phyloP scores from a whole-genome alignment of 108 stramenopile species.

The Cyclotella atomus region DNA sequence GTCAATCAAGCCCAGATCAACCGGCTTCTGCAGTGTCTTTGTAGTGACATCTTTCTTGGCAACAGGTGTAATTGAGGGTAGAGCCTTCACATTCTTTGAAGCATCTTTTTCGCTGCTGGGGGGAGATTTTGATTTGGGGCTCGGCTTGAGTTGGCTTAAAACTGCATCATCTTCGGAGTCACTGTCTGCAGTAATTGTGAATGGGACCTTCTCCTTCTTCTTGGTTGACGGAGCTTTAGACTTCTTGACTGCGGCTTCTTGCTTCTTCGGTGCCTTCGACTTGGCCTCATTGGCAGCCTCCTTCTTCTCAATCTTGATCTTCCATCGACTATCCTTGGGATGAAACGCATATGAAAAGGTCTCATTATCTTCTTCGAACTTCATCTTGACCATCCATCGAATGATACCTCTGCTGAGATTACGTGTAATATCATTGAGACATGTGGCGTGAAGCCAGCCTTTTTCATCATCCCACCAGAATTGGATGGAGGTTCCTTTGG shows the following conservation, averaged over 20 bases:
- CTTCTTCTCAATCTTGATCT: constrained; percentile 1
- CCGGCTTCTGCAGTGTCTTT: neutral
- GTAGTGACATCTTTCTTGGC: neutral
- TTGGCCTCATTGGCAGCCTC: neutral
- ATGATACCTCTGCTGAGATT: neutral
- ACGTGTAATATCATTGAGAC: neutral
- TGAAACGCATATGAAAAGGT: neutral
- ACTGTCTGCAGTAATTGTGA: neutral
- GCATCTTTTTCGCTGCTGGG: neutral
- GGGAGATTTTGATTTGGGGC: neutral
- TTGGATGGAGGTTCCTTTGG: neutral
- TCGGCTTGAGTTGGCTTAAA: neutral
- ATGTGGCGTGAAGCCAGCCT: constrained; percentile 14
- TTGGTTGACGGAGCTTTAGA: neutral
- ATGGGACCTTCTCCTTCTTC: neutral
- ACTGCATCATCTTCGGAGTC: neutral
- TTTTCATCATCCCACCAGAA: constrained; percentile 3
- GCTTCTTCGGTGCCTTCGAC: neutral
- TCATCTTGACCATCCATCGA: neutral
- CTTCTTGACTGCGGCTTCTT: neutral
- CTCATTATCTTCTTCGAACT: neutral
- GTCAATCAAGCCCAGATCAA: neutral
- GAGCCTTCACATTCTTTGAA: neutral
- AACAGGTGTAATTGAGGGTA: neutral
- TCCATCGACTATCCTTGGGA: constrained; percentile 3